A percentile compares a stretch with the other conserved stretches of the same genome.
These are phyloP conservation scores for Gentiana straminea DNA, from an alignment of 257 asterid species.

Conservation along the genomic window DNA sequence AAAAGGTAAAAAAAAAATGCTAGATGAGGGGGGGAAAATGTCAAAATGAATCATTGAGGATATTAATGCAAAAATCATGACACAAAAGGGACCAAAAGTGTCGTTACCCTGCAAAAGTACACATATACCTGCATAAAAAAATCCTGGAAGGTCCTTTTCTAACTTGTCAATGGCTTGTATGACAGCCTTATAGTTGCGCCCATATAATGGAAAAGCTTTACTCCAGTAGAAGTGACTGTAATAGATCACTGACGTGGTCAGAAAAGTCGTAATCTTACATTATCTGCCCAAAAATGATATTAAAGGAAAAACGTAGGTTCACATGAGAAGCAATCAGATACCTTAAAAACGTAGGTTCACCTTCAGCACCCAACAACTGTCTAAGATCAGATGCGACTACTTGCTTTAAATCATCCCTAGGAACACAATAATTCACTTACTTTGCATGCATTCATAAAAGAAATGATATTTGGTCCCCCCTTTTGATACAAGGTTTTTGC, in stretches of 20 bases:
- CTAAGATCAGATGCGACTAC: constrained; percentile 71
- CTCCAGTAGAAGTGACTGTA: constrained; percentile 84
- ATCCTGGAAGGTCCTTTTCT: constrained; percentile 78
- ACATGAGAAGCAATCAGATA: constrained; percentile 16
- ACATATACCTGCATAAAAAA: constrained; percentile 71
- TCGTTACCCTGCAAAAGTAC: too few relatives aligned
- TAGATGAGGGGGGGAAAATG: neutral
- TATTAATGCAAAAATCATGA: neutral
- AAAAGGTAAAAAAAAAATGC: too few relatives aligned
- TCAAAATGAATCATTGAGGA: neutral
- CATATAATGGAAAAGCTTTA: constrained; percentile 78
- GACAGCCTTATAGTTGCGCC: constrained; percentile 50
- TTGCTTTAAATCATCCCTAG: constrained; percentile 66
- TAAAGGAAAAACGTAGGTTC: neutral
- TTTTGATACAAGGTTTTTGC: too few relatives aligned
- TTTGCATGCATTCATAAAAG: too few relatives aligned
- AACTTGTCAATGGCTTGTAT: constrained; percentile 64
- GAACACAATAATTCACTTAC: constrained; percentile 1
- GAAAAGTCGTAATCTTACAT: constrained; percentile 6
- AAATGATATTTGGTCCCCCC: too few relatives aligned
- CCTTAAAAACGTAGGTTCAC: constrained; percentile 68
- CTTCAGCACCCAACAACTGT: constrained; percentile 75
- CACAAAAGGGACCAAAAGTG: too few relatives aligned
- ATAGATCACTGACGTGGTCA: constrained; percentile 22
- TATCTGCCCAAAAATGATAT: neutral